Conservation (phyloP, 164 flowering plant genomes). For the Cinnamomum chago region DNA sequence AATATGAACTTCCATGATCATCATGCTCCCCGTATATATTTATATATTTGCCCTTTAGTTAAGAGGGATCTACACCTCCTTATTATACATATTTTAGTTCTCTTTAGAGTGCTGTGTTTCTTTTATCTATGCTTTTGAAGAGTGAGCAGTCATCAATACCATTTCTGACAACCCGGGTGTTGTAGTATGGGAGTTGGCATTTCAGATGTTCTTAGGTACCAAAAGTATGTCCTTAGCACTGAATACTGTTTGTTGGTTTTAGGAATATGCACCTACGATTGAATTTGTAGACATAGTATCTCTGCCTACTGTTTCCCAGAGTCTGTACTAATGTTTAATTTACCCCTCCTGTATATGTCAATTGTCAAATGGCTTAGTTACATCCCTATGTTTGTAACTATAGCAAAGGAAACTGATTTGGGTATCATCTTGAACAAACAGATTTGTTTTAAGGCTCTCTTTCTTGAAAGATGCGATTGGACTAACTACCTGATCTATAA, state of each 20-base stretch:
- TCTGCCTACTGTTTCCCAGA: not conserved
- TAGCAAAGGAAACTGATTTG: not conserved
- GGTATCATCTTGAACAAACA: not conserved
- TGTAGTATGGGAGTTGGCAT: not conserved
- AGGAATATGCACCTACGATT: not conserved
- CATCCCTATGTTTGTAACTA: not conserved
- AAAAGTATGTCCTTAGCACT: not conserved
- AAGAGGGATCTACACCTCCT: no score
- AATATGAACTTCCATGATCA: no score
- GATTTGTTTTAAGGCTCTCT: not conserved
- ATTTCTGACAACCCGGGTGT: not conserved
- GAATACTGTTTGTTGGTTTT: not conserved
- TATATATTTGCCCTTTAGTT: no score
- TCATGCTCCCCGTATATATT: no score
- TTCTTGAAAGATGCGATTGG: not conserved
- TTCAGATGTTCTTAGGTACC: not conserved
- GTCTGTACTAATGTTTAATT: not conserved
- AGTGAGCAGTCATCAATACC: not conserved
- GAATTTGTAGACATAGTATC: not conserved
- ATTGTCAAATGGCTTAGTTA: not conserved
- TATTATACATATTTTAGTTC: no score
- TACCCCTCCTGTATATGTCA: not conserved
- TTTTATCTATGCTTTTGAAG: not conserved
- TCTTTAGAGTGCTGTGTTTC: no score
- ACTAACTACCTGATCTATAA: not conserved